Evolutionary conservation across 192 early-diverging fungal genomes (phyloP).

Genomic region (Backusella parvicylindrica): DNA sequence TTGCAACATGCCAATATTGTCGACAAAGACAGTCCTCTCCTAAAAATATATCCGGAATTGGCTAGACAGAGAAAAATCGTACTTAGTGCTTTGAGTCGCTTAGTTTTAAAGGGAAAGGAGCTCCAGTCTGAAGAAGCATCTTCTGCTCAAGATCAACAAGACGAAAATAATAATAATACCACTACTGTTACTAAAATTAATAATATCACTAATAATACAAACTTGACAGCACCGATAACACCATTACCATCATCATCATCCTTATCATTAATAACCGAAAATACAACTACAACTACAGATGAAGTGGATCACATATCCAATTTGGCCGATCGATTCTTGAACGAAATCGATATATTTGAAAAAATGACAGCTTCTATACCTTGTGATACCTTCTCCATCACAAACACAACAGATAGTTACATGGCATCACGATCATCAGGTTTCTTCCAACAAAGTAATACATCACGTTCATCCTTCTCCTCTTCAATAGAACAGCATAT

Average conservation of each 20-base stretch:
- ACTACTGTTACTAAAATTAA: background rate
- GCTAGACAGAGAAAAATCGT: constrained; percentile 28
- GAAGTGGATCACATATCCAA: constrained; percentile 12
- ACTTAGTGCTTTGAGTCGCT: constrained; percentile 17
- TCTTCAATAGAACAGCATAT: background rate
- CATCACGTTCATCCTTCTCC: background rate
- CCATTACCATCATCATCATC: background rate
- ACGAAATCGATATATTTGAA: constrained; percentile 23
- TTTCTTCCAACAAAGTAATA: background rate
- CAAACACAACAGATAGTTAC: background rate
- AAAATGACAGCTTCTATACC: background rate
- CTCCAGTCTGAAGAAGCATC: background rate
- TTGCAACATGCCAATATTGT: constrained; percentile 22
- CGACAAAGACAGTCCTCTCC: constrained; percentile 28
- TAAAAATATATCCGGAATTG: constrained; percentile 28
- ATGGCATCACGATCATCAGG: background rate
- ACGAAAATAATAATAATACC: background rate
- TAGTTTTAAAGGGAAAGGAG: constrained; percentile 29
- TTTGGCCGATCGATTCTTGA: constrained; percentile 21
- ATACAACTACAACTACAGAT: background rate
- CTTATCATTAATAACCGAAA: background rate
- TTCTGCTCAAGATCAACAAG: background rate
- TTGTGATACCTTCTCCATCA: background rate
- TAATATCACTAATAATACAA: background rate
- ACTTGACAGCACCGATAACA: background rate